Base-by-base conservation (phyloP, 208 protist genomes). In the Leishmania mexicana region DNA sequence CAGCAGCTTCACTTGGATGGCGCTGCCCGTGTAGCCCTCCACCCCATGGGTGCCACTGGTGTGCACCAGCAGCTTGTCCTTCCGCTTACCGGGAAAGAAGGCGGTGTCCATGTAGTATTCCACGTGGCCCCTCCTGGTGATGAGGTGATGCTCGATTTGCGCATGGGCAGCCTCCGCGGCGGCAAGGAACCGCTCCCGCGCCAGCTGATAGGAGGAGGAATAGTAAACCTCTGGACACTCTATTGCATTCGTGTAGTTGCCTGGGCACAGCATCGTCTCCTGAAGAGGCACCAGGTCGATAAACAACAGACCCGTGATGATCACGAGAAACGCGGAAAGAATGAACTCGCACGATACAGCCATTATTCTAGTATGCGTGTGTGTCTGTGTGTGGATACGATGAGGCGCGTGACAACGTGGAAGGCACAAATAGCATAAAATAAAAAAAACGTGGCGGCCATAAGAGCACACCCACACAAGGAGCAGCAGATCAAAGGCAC, bases 1-100 rank as follows among this genome's bases (percentile, higher is more conserved):
- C 75, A 98, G 82, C 24, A 96, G 78, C 72, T 95, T 91, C 62
- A 85, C 88, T 77, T 98, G 95, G 60, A 98, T 90, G 2, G 89
- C 95, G 79, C 93, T 96, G 38, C 93, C 93, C 6, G 88, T 95
- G 82, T 91, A 98, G n/a, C 95, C 95, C 78, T 96, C 92, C 13
- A 98, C 90, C 53, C 93, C 95, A 81, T 95, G 88, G 0, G 86
- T 93, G 54, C 95, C 95, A 73, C 89, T 92, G 57, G 84, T 81
- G 83, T 98, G 95, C 62, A 98, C 88, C 58, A 97, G 87, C 21
- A 97, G 84, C 77, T 90, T 88, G 28, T 87, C 85, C 7, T 81
- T 47, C 1, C 79, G 49, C 51, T 87, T 88, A 17, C 94, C 92
- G 31, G 57, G 76, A n/a, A 96, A 77, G 81, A 96, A 96, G 38